Conservation (phyloP, 495 filamentous ascomycete genomes). For the Penicillium robsamsonii region DNA sequence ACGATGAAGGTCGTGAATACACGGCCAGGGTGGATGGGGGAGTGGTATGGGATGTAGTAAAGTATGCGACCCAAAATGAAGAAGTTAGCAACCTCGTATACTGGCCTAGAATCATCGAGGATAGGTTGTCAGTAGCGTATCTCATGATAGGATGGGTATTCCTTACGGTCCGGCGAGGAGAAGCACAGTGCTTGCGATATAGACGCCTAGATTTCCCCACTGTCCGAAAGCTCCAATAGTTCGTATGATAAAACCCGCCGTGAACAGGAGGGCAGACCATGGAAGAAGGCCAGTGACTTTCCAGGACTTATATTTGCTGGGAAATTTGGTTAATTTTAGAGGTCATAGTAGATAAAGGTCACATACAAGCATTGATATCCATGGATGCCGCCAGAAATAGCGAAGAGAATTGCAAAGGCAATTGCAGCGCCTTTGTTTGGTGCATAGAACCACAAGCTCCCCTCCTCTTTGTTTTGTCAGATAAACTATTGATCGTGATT, state of each 20-base stretch:
- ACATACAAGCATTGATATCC: conserved; percentile 60
- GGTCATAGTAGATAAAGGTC: not conserved
- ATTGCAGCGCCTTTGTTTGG: conserved; percentile 72
- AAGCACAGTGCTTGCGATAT: conserved; percentile 60
- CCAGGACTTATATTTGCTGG: conserved; percentile 46
- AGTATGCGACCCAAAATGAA: conserved; percentile 72
- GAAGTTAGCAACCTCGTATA: conserved; percentile 75
- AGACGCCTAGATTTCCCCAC: conserved; percentile 54
- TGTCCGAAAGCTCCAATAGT: conserved; percentile 56
- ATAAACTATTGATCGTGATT: conserved; percentile 8
- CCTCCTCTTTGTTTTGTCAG: conserved; percentile 33
- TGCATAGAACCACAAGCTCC: conserved; percentile 67
- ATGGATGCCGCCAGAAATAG: conserved; percentile 56
- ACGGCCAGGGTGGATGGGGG: conserved; percentile 74
- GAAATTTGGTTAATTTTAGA: not conserved
- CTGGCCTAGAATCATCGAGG: conserved; percentile 46
- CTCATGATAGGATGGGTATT: not conserved
- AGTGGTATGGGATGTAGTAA: conserved; percentile 75
- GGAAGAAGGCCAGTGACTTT: conserved; percentile 55
- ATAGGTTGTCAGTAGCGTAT: conserved; percentile 2
- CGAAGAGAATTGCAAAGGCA: conserved; percentile 64
- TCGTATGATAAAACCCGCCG: conserved; percentile 57
- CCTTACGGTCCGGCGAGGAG: conserved; percentile 64
- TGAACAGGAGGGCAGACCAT: conserved; percentile 52
- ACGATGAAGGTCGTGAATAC: conserved; percentile 73